A percentile compares a stretch with the other conserved stretches of the same genome.
phyloP scores from a whole-genome alignment of 768 basidiomycete species.

The Favolaschia claudopus region DNA sequence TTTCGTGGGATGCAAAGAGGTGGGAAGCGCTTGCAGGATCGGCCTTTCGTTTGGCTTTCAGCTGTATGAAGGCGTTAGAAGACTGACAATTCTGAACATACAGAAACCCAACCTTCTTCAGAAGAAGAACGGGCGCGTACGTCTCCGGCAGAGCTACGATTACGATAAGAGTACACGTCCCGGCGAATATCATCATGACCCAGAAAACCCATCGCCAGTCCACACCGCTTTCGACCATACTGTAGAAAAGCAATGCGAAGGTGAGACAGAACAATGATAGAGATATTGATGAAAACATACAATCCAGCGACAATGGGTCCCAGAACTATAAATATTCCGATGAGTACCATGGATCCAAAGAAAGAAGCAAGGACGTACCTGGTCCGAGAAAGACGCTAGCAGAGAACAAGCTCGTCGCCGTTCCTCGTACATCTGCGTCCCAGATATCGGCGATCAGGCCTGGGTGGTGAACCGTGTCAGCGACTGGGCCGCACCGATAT shows the following conservation, averaged over 20 bases:
- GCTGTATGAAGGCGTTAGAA: constrained; percentile 39
- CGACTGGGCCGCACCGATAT: no score
- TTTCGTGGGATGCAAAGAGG: constrained; percentile 64
- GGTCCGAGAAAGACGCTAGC: constrained; percentile 69
- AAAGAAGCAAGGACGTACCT: no score
- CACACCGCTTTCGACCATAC: constrained; percentile 51
- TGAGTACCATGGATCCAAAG: no score
- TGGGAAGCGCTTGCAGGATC: constrained; percentile 52
- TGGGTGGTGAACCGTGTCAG: no score
- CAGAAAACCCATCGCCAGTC: no score
- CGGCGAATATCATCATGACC: constrained; percentile 71
- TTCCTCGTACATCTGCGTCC: constrained; percentile 57
- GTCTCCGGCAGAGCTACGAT: constrained; percentile 67
- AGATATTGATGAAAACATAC: no score
- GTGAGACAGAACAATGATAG: no score
- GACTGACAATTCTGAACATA: not conserved
- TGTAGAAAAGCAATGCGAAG: no score
- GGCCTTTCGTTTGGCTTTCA: constrained; percentile 53
- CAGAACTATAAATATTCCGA: no score
- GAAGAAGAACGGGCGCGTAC: constrained; percentile 66
- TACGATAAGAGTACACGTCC: constrained; percentile 51
- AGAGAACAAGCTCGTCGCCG: constrained; percentile 64
- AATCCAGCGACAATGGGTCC: constrained; percentile 71
- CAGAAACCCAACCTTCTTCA: constrained; percentile 41
- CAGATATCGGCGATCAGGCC: constrained; percentile 68